Evolutionary conservation across 225 moss, liverwort and hornwort species (phyloP), one percentile per base, ranked within the genome.

Genomic region (Polytrichum formosum): DNA sequence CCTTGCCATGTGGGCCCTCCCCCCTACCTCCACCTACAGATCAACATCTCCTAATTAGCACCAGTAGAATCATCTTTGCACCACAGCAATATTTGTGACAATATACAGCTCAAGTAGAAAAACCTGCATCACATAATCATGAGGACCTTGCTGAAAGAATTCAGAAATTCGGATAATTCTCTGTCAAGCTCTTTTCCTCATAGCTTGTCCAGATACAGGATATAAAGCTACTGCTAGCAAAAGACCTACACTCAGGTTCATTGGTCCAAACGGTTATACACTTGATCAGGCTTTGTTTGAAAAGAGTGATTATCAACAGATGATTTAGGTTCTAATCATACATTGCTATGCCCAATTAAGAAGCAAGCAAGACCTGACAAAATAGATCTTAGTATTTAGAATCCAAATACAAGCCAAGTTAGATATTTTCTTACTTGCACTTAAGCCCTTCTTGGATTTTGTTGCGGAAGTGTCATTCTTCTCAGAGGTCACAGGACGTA

Each of bases 391-490:
- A 58, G 28, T 63, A 54, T 27, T 73, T n/a, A 19, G 37, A 68
- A 73, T 60, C 79, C 26, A 46, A 46, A 46, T 3, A 46, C 46
- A 46, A 46, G 46, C 10, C 46, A 46, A 46, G 23, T 21, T 58
- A 20, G 58, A 77, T 20, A 20, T 46, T 46, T 46, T 65, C 77
- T 78, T 75, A 83, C 87, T 72, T 64, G 35, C 68, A 56, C 53
- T 55, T 63, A 68, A 28, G 28, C 72, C 77, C 74, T 81, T 84
- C 68, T 84, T 87, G 65, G 75, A 75, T 65, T 84, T 84, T 74
- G 79, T 87, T 55, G 75, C 63, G 63, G 77, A 64, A 55, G 23
- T 53, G 17, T 23, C 73, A 53, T n/a, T 66, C 72, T 81, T 83
- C 30, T 77, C 70, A 26, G 72, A 18, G 54, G 75, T 79, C 2